phyloP scores from a whole-genome alignment of 768 basidiomycete species.

The Pilatotrama ljubarskyi region DNA sequence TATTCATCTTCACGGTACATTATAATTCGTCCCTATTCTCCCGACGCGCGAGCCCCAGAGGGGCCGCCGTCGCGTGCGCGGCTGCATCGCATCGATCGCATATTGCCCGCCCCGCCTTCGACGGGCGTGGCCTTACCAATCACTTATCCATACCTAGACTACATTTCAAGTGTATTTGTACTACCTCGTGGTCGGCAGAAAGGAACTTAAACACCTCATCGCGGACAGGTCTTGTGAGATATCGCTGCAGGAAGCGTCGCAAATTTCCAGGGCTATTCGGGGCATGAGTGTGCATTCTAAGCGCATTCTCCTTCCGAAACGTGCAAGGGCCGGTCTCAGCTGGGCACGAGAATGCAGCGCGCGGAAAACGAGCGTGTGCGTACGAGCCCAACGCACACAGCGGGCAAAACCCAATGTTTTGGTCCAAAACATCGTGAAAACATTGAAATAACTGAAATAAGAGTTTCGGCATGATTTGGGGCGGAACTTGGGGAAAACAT shows the following conservation, averaged over 20 bases:
- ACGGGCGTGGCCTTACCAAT: conserved; percentile 6
- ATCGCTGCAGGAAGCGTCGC: not conserved
- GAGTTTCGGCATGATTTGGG: too few species aligned
- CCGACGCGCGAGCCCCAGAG: conserved; percentile 3
- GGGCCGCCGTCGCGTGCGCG: conserved; percentile 11
- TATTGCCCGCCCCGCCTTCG: conserved; percentile 2
- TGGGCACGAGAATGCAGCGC: conserved; percentile 3
- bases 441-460: too few species aligned
- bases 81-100: conserved; percentile 10
- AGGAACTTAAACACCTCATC: conserved; percentile 12
- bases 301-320: not conserved
- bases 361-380: conserved; percentile 6
- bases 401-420: too few species aligned
- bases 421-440: too few species aligned
- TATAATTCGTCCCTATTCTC: conserved; percentile 22
- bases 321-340: conserved; percentile 16
- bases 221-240: not conserved
- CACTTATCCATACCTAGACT: conserved; percentile 23
- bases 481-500: too few species aligned
- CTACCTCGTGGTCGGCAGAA: conserved; percentile 10
- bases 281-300: conserved; percentile 1
- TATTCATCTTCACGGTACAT: conserved; percentile 25
- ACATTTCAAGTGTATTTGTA: conserved; percentile 23
- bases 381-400: not conserved
- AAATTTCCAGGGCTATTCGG: not conserved